Evolutionary conservation across 176 grass and related monocot genomes (phyloP).

Genomic region (Eragrostis curvula): DNA sequence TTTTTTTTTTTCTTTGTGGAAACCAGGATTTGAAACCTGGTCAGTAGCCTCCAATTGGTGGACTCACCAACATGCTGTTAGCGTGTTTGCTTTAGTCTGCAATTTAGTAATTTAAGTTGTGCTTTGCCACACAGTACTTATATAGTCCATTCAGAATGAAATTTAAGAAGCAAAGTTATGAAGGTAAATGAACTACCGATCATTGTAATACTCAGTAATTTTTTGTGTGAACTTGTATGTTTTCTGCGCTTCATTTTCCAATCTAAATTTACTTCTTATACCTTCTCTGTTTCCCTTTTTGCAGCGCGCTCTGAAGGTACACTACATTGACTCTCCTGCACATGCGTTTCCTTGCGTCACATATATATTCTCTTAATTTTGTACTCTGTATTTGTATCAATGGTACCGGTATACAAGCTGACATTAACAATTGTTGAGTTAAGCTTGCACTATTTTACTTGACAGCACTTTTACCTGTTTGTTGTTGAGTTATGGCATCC

Average conservation of each 20-base stretch:
- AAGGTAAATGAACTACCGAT: conserved; percentile 1
- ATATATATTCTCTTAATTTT: neutral
- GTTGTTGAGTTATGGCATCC: conserved; percentile 4
- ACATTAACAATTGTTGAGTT: conserved; percentile 26
- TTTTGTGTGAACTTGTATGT: conserved; percentile 2
- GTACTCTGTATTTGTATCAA: neutral
- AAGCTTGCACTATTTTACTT: neutral
- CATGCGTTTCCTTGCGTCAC: conserved; percentile 25
- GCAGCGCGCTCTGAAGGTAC: conserved; percentile 94
- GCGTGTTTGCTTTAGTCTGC: neutral
- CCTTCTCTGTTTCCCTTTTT: conserved; percentile 49
- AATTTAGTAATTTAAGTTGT: conserved; percentile 26
- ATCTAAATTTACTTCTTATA: conserved; percentile 37
- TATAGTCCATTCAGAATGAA: conserved; percentile 15
- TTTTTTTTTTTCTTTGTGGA: too few species aligned
- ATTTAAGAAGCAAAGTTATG: neutral
- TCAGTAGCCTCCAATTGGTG: too few species aligned
- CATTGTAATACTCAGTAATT: conserved; percentile 5
- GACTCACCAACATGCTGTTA: too few species aligned
- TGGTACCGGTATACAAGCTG: neutral
- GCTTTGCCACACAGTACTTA: conserved; percentile 10
- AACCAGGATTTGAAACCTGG: too few species aligned
- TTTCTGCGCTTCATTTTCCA: conserved; percentile 3
- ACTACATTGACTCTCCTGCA: conserved; percentile 13
- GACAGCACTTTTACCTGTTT: neutral